Base-by-base conservation (phyloP, 495 filamentous ascomycete species). In the Cercophora scortea region DNA sequence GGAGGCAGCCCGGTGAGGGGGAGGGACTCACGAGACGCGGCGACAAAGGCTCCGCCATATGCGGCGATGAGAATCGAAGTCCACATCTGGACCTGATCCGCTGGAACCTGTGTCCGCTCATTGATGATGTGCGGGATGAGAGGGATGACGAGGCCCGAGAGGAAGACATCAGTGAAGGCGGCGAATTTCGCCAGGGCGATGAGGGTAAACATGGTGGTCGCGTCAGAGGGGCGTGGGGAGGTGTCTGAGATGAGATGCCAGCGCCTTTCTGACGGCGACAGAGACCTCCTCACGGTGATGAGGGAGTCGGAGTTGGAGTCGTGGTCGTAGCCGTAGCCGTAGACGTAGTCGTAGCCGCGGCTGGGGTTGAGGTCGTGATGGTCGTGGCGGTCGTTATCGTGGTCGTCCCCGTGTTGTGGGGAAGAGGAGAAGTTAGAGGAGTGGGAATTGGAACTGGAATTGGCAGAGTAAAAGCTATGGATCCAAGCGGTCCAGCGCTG, bases 31-130 rank as follows among this genome's bases (percentile, higher is more conserved):
- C 63, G 62, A 39, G 61, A 65, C 18, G 57, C 47, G 2, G 55
- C 62, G 0, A 59, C 61, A 19, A 59, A 56, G 9, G 62, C 60
- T 15, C 61, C 64, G 16, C 62, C 64, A 51, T 65, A 59, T 6
- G 62, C 53, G 11, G 61, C 49, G 25, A 67, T 44, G 19, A 65
- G 54, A 13, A 67, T 52, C 3, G 64, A 60, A 7, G 51, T 58
- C 60, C 62, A 60, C 43, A 67, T 56, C 52, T 65, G 64, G 9
- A 63, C 57, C 13, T 13, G 36, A 10, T 38, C 36, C 9, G 36
- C 10, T 11, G 13, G 36, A 13, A 38, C 36, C 9, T 38, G 10
- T 10, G 36, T 13, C 36, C 36, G 36, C 36, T 38, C 36, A 2
- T 11, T 2, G 12, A 18, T 38, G 17, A 32, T 33, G 1, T 9